A percentile compares a stretch with the other conserved stretches of the same genome.
These are phyloP conservation scores for Nannizzia gypsea DNA, from an alignment of 2,329 filamentous ascomycete genomes.

Conservation along the genomic window DNA sequence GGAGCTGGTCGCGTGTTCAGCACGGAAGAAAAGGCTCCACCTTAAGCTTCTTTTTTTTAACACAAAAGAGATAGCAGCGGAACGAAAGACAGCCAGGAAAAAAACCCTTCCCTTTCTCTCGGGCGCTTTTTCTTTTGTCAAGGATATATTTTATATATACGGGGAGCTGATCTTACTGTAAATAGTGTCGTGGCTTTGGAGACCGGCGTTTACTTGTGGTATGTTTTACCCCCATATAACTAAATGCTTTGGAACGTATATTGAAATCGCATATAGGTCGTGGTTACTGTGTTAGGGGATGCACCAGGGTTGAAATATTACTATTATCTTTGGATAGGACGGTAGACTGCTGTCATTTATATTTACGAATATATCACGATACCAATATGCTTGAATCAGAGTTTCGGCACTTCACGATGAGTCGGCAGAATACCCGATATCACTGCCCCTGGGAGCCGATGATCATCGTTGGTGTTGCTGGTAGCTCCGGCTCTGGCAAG, in stretches of 20 bases:
- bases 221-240: not conserved
- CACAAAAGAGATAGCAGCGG: not conserved
- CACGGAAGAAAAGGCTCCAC: not conserved
- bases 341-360: not conserved
- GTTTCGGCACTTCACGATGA: conserved; percentile 2
- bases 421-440: conserved; percentile 52
- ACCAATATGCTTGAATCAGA: conserved; percentile 2
- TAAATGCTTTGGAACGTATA: not conserved
- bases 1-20: not conserved
- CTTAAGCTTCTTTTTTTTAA: not conserved
- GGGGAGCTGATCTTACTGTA: not conserved
- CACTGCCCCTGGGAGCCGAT: conserved; percentile 92
- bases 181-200: not conserved
- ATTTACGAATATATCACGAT: not conserved
- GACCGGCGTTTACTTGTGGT: not conserved
- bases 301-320: not conserved
- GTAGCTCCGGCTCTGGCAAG: conserved; percentile 90
- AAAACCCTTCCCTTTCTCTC: not conserved
- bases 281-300: too few species aligned
- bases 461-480: conserved; percentile 91
- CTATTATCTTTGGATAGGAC: not conserved
- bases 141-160: not conserved
- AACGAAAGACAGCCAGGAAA: not conserved
- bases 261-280: not conserved
- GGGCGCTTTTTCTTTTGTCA: not conserved